phyloP scores from a whole-genome alignment of 2,329 filamentous ascomycete genomes.

The Beauveria pseudobassiana region DNA sequence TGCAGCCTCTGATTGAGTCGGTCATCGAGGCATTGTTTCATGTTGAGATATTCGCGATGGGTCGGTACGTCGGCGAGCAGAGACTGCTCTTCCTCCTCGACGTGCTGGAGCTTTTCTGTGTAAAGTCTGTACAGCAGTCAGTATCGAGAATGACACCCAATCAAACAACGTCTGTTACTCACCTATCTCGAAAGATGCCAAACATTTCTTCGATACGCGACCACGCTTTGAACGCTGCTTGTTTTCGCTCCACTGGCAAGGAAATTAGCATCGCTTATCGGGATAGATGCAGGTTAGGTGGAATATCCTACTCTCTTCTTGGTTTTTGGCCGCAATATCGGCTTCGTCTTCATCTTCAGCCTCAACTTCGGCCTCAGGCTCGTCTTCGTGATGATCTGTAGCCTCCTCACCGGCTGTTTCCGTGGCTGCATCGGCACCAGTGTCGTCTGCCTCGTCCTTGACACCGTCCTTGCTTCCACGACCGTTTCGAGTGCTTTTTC shows the following conservation, averaged over 20 bases:
- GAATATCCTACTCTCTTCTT: constrained; percentile 52
- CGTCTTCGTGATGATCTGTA: constrained; percentile 24
- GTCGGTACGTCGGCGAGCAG: constrained; percentile 53
- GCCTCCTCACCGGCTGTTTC: constrained; percentile 26
- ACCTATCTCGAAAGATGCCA: constrained; percentile 74
- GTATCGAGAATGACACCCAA: constrained; percentile 15
- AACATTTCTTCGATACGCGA: constrained; percentile 82
- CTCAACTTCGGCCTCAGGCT: constrained; percentile 32
- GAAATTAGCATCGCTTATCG: constrained; percentile 16
- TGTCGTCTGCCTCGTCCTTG: constrained; percentile 15
- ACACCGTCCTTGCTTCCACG: constrained; percentile 30
- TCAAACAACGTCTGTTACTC: constrained; percentile 21
- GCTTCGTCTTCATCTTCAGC: constrained; percentile 47
- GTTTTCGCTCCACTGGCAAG: constrained; percentile 63
- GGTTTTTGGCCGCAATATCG: constrained; percentile 51
- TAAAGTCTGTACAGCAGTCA: constrained; percentile 55
- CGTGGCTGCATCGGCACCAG: constrained; percentile 15
- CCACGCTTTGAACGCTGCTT: constrained; percentile 71
- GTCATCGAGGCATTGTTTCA: constrained; percentile 80
- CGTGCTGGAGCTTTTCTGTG: constrained; percentile 75
- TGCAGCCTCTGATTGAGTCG: constrained; percentile 73
- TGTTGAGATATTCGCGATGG: constrained; percentile 87
- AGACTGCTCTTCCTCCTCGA: constrained; percentile 64
- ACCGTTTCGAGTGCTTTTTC: constrained; percentile 34
- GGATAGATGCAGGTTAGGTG: background rate